Percentiles rank a stretch among this genome's conserved stretches.
Evolutionary conservation across 805 yeast species (phyloP).

Genomic region (Saturnispora gosingensis): DNA sequence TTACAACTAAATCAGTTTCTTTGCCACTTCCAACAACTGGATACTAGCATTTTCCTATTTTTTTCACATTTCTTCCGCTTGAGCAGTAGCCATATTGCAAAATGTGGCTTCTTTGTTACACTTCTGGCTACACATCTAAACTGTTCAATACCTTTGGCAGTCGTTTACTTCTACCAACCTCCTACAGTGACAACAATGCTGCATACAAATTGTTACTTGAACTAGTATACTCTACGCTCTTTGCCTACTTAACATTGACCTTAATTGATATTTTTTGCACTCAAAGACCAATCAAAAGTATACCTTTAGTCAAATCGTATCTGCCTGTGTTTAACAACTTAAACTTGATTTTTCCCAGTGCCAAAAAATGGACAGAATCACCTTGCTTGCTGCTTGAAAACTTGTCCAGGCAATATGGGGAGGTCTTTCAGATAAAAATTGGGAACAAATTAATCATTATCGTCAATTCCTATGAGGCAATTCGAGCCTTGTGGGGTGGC

Average conservation of each 20-base stretch:
- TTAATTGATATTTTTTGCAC: background rate
- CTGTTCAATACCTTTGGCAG: background rate
- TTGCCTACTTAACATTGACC: background rate
- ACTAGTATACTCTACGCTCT: background rate
- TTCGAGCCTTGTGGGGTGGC: constrained; percentile 43
- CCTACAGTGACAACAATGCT: background rate
- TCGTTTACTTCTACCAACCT: background rate
- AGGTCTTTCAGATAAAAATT: constrained; percentile 52
- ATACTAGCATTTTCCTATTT: background rate
- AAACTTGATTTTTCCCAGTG: constrained; percentile 20
- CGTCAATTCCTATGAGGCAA: constrained; percentile 55
- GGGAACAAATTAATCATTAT: constrained; percentile 52
- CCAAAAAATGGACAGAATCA: constrained; percentile 13
- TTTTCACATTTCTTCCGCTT: background rate
- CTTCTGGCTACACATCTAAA: background rate
- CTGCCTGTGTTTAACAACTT: constrained; percentile 24
- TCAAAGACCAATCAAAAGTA: constrained; percentile 14
- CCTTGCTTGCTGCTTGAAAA: constrained; percentile 41
- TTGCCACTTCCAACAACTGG: background rate
- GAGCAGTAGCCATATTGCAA: background rate
- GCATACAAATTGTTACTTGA: background rate
- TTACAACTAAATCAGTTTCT: background rate
- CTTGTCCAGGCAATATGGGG: constrained; percentile 38
- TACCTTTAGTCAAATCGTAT: constrained; percentile 15
- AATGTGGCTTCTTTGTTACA: background rate